phyloP scores from a whole-genome alignment of 306 rosid species.

The Castanospermum australe region DNA sequence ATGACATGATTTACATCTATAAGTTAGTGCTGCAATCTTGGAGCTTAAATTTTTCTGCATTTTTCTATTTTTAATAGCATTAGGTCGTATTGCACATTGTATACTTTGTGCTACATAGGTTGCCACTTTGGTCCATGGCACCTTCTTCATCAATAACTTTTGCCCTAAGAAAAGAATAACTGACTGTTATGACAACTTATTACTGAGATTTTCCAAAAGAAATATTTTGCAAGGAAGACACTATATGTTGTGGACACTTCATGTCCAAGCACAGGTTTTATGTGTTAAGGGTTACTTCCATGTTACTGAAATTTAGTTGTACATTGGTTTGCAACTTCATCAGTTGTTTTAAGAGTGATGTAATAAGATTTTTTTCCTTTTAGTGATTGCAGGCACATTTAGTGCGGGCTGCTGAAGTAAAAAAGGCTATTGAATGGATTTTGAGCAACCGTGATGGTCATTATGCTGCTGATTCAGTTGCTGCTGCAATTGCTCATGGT shows the following conservation, averaged over 20 bases:
- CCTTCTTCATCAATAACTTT: not conserved
- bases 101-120: not conserved
- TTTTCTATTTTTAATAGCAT: not conserved
- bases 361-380: slow-evolving; percentile 73
- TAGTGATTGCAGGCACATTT: slow-evolving; percentile 99
- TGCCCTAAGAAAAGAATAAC: not conserved
- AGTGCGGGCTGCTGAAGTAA: slow-evolving; percentile 95
- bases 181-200: slow-evolving; percentile 3
- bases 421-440: slow-evolving; percentile 94
- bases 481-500: slow-evolving; percentile 90
- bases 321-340: slow-evolving; percentile 6
- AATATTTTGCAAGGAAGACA: not conserved
- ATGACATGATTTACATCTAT: not conserved
- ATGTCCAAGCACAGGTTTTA: not conserved
- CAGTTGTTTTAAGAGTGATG: slow-evolving; percentile 53
- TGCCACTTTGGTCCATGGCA: not conserved
- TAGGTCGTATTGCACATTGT: not conserved
- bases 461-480: slow-evolving; percentile 94
- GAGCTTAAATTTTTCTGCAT: not conserved
- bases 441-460: slow-evolving; percentile 89
- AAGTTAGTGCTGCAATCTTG: not conserved
- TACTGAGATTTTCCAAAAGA: not conserved
- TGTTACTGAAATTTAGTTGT: slow-evolving; percentile 7
- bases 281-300: slow-evolving; percentile 6
- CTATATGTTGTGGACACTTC: not conserved